phyloP scores from a whole-genome alignment of 1,284 basidiomycete genomes.

The Tilletia indica region DNA sequence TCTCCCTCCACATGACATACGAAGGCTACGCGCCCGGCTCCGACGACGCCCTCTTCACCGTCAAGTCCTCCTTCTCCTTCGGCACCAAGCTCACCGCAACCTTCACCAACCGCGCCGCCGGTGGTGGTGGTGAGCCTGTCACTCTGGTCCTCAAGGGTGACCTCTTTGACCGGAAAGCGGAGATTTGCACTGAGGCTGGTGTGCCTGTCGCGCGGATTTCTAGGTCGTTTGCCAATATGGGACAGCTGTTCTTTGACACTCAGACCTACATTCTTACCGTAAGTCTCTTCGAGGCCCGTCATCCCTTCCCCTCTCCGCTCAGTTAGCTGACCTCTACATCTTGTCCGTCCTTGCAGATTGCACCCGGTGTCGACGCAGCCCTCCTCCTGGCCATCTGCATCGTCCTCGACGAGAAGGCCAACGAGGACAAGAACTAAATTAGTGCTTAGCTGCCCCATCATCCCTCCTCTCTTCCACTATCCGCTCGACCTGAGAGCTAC shows the following conservation, averaged over 20 bases:
- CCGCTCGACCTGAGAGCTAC: background rate
- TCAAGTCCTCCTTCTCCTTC: slow-evolving; percentile 21
- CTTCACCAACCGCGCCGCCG: slow-evolving; percentile 29
- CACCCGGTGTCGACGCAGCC: slow-evolving; percentile 58
- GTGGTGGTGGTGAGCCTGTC: slow-evolving; percentile 19
- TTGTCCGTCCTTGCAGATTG: slow-evolving; percentile 49
- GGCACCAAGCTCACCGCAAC: slow-evolving; percentile 29
- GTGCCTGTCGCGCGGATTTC: slow-evolving; percentile 30
- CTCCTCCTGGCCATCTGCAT: slow-evolving; percentile 58
- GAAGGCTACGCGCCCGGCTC: slow-evolving; percentile 13
- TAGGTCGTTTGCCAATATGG: slow-evolving; percentile 27
- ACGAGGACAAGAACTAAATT: slow-evolving; percentile 17
- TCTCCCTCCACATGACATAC: slow-evolving; percentile 21
- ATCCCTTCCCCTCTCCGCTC: background rate
- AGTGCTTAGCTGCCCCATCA: background rate
- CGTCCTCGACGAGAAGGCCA: slow-evolving; percentile 56
- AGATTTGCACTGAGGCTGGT: slow-evolving; percentile 30
- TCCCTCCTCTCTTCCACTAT: background rate
- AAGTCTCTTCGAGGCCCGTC: background rate
- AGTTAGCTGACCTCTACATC: background rate
- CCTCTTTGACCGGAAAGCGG: slow-evolving; percentile 25
- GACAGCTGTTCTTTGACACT: slow-evolving; percentile 29
- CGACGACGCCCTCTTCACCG: slow-evolving; percentile 23
- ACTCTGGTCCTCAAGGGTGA: slow-evolving; percentile 26
- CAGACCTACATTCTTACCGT: slow-evolving; percentile 28